Base-by-base conservation (phyloP, 78 protist species). In the Dictyostelium discoideum region DNA sequence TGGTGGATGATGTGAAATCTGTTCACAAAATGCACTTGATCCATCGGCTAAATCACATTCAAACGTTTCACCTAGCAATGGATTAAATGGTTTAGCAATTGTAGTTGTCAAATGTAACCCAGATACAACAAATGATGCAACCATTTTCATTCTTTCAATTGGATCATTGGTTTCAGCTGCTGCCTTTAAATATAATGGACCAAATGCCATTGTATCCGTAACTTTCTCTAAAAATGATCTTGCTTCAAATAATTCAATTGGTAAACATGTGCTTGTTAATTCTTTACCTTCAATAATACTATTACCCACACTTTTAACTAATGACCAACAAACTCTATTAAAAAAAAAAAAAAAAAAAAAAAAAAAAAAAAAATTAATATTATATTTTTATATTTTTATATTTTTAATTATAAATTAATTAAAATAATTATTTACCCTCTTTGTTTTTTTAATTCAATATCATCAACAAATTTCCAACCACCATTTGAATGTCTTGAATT, bases 1-100 rank as follows among this genome's bases (percentile, higher is more conserved):
- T 1, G 98, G 98, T 48, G 98, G 98, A 79, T 97, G 98, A 90
- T 97, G 98, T 9, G 92, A 67, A 54, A 85, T 86, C 44, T 97
- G 98, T 69, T 97, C 98, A 37, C 69, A 63, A 54, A 48, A 92
- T 9, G 96, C 89, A n/a, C 44, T 20, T 14, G 96, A 78, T n/a
- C 97, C 97, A 60, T 96, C 96, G 3, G 44, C 46, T 8, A 85
- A 82, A 10, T 42, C 14, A 3, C 94, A 96, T 79, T 96, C 87
- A 69, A 81, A 97, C n/a, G 98, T 97, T 92, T 97, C 98, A 3
- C 97, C 97, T 2, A 97, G 67, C 32, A 97, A 57, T 44, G 98
- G 98, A 84, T 97, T 97, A 81, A 97, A 97, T 82, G 98, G 98
- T 86, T 95, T 96, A 3, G 89, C 3, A n/a, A 85, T 79, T 0